Evolutionary conservation across 768 basidiomycete genomes (phyloP), one percentile per base, ranked within the genome.

Genomic region (Auricularia sp.): DNA sequence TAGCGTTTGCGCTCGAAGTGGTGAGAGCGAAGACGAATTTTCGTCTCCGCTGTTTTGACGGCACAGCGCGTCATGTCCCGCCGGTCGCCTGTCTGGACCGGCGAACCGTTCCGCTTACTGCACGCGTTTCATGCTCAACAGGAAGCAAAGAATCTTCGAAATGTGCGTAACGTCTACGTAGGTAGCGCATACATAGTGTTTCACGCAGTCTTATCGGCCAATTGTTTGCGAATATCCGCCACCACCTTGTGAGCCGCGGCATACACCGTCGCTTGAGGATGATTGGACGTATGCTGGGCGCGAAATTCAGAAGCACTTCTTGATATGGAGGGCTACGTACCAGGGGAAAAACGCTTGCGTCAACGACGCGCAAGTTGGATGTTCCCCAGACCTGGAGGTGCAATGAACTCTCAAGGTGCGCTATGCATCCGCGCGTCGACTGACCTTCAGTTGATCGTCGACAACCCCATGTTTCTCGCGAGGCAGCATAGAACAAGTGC

Each of bases 401-500:
- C n/a, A 18, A n/a, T 60, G 4, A 6, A 10, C 36, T 11, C 10
- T 5, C 1, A 21, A 36, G 16, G 44, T 33, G 21, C 12, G n/a
- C 7, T 1, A 12, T 3, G 18, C 39, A 42, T 29, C 29, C 29
- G 29, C 39, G 39, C 39, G 8, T 1, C 0, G 8, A 36, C 66
- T 21, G 36, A 78, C 81, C 66, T 84, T 84, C 47, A 88, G 72
- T n/a, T 74, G 74, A 35, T 80, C 62, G 68, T 89, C 84, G 7
- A 89, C 84, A 3, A 88, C 87, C 14, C 86, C 87, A 3, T 79
- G 81, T 61, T 79, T 78, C 34, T 80, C 77, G 21, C 80, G 78
- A 3, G 84, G 78, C 70, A 87, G 86, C 86, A 88, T 87, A 0
- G 84, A 81, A 65, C 76, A 87, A 0, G 86, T 77, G 4, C 80